phyloP scores from a whole-genome alignment of 257 asterid species.

The Knoxia roxburghii region DNA sequence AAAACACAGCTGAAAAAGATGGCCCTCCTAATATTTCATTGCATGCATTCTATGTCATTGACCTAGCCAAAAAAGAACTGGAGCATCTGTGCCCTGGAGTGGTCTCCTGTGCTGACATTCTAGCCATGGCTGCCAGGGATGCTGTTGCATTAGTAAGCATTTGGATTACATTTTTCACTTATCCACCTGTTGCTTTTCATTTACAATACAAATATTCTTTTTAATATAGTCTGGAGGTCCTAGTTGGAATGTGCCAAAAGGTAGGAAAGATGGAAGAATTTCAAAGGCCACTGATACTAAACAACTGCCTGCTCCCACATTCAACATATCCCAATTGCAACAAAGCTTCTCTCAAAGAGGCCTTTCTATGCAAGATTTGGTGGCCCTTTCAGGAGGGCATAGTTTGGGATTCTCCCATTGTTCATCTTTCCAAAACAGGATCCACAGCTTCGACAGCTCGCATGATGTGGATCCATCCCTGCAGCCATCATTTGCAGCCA shows the following conservation, averaged over 20 bases:
- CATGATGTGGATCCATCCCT: constrained; percentile 53
- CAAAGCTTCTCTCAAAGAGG: constrained; percentile 84
- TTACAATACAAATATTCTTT: too few relatives aligned
- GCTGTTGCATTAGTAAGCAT: constrained; percentile 67
- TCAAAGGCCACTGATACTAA: constrained; percentile 56
- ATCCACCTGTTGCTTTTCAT: too few relatives aligned
- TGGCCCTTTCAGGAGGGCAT: constrained; percentile 90
- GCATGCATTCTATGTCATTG: constrained; percentile 80
- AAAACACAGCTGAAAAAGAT: constrained; percentile 58
- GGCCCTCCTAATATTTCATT: constrained; percentile 75
- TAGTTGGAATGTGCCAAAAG: constrained; percentile 71
- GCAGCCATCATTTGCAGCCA: constrained; percentile 52
- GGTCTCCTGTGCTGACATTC: constrained; percentile 80
- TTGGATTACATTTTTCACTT: too few relatives aligned
- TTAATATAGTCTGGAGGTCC: constrained; percentile 96
- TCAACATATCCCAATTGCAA: constrained; percentile 63
- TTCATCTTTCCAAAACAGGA: constrained; percentile 78
- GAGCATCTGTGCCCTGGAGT: constrained; percentile 72
- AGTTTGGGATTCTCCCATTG: constrained; percentile 88
- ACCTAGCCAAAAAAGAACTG: constrained; percentile 51
- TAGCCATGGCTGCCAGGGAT: constrained; percentile 82
- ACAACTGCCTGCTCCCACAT: constrained; percentile 69
- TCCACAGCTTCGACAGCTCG: constrained; percentile 55
- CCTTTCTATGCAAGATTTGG: constrained; percentile 59
- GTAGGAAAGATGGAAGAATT: constrained; percentile 69